Evolutionary conservation across 2,329 filamentous ascomycete genomes (phyloP).

Genomic region (Aspergillus sp.): DNA sequence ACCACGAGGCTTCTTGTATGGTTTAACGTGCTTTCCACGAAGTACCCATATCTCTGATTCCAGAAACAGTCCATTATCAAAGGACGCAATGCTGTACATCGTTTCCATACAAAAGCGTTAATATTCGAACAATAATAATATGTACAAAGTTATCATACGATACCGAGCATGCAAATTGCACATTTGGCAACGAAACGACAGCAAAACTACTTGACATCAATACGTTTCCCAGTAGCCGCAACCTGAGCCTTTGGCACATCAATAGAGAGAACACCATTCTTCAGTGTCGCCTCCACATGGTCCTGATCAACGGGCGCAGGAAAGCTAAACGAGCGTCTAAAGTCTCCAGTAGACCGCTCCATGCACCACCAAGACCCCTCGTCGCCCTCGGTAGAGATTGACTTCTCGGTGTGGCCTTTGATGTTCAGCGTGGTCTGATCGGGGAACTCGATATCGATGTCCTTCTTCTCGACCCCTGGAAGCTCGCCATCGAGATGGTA

Average conservation of each 20-base stretch:
- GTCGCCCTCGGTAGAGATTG: neutral
- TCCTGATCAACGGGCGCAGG: neutral
- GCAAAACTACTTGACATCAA: neutral
- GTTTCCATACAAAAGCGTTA: no score
- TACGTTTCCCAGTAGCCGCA: neutral
- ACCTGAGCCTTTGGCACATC: neutral
- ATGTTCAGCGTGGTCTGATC: neutral
- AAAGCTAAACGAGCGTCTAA: neutral
- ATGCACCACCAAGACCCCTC: neutral
- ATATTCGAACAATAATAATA: no score
- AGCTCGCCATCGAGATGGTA: neutral
- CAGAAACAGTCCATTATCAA: no score
- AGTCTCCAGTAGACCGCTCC: neutral
- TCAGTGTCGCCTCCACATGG: neutral
- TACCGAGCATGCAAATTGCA: no score
- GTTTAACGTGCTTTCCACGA: no score
- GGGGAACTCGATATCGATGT: neutral
- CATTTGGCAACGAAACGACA: neutral
- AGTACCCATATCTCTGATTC: no score
- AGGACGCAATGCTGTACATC: no score
- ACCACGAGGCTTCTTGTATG: no score
- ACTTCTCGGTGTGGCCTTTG: neutral
- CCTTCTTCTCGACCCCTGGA: neutral
- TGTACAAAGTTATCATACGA: no score
- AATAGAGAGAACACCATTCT: neutral